Conservation (phyloP, 2,329 filamentous ascomycete species). For the Fusarium abutilonis region DNA sequence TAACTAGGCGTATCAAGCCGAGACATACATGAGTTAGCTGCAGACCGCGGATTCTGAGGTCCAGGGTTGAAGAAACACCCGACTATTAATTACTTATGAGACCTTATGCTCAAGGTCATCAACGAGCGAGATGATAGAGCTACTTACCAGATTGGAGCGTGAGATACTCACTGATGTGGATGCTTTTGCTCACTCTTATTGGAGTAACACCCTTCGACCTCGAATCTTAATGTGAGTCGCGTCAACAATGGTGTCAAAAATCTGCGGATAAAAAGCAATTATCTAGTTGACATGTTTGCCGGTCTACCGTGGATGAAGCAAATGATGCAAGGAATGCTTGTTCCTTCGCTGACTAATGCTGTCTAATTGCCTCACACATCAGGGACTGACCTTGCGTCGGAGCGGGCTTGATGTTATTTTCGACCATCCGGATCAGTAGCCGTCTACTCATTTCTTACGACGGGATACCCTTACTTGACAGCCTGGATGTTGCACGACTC, state of each 20-base stretch:
- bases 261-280: neutral
- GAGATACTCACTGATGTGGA: no score
- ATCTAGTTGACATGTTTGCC: conserved; percentile 8
- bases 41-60: conserved; percentile 1
- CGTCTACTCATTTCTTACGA: conserved; percentile 8
- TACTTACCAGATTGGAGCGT: no score
- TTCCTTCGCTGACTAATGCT: conserved; percentile 17
- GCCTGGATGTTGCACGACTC: conserved; percentile 21
- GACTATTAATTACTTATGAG: neutral
- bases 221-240: conserved; percentile 24
- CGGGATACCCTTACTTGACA: conserved; percentile 18
- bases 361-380: conserved; percentile 18
- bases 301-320: conserved; percentile 1
- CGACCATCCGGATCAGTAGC: conserved; percentile 16
- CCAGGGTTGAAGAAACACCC: neutral
- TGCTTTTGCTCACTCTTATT: conserved; percentile 1
- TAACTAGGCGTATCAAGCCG: conserved; percentile 24
- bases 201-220: conserved; percentile 22
- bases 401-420: conserved; percentile 18
- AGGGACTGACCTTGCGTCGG: conserved; percentile 23
- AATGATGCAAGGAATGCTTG: conserved; percentile 23
- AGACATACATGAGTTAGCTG: conserved; percentile 37
- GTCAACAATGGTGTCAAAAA: neutral
- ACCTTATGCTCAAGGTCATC: no score
- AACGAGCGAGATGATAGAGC: no score